Evolutionary conservation across 805 yeast genomes (phyloP).

Genomic region (Wickerhamiella spandovensis): DNA sequence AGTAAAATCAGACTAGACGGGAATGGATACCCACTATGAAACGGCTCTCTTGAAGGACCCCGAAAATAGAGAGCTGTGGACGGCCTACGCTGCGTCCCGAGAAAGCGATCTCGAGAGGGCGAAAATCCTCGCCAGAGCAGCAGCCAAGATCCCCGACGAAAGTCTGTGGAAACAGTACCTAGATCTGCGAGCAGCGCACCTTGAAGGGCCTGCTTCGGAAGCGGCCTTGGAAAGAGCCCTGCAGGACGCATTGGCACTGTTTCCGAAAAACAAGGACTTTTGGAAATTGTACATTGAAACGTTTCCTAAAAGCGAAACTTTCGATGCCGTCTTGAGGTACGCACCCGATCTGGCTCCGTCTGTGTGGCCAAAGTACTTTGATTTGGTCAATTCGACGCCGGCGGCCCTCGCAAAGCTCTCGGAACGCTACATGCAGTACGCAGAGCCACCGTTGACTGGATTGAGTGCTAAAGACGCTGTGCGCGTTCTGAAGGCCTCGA

Average conservation of each 20-base stretch:
- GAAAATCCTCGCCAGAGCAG: conserved; percentile 1
- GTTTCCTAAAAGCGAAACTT: conserved; percentile 26
- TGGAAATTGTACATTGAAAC: conserved; percentile 8
- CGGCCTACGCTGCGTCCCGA: background rate
- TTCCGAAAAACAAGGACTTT: conserved; percentile 4
- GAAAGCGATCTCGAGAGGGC: background rate
- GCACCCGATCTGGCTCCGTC: conserved; percentile 34
- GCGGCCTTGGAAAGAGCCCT: background rate
- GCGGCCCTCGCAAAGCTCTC: too few species aligned
- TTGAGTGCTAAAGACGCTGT: background rate
- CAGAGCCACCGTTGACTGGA: too few species aligned
- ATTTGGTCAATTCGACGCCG: too few species aligned
- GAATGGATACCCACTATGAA: background rate
- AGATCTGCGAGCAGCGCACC: conserved; percentile 27
- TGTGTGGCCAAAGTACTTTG: conserved; percentile 46
- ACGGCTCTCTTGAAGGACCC: background rate
- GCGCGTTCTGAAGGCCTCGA: background rate
- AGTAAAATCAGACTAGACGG: too few species aligned
- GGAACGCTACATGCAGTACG: conserved; percentile 5
- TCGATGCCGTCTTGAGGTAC: conserved; percentile 36
- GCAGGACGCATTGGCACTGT: conserved; percentile 6
- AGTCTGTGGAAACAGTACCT: conserved; percentile 44
- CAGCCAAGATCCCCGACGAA: conserved; percentile 15
- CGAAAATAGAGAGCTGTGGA: background rate
- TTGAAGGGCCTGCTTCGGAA: background rate